Base-by-base conservation (phyloP, 1,284 basidiomycete species). In the Ustilago tritici region DNA sequence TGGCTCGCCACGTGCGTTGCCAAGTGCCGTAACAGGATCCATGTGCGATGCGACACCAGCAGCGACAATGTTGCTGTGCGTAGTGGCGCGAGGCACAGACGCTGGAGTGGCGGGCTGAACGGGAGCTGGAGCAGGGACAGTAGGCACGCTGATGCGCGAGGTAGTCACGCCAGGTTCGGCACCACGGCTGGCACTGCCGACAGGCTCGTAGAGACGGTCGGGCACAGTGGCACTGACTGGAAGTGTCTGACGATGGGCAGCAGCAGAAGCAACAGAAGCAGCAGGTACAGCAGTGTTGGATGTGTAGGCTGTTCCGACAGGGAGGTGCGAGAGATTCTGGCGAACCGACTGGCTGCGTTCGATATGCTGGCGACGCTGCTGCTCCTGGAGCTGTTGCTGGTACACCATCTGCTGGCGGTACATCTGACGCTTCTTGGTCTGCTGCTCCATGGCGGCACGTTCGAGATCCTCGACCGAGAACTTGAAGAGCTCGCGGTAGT, bases 391-490 rank as follows among this genome's bases (percentile, higher is more conserved):
- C 66, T 80, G 80, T 46, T 84, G 80, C 71, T 85, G 84, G 35
- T 81, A 67, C 31, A 81, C 63, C 84, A 86, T 86, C 79, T 86
- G 84, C 64, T 86, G 84, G 28, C 82, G 75, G 69, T 84, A 85
- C 40, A 77, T 72, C 70, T 85, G 83, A 41, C 84, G 78, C 70
- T 85, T 85, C 76, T 84, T 80, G 38, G 78, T 80, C 76, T 85
- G 84, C 74, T 86, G 84, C 70, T 86, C 84, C 61, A 83, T 76
- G 40, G 84, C 84, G 15, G 84, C 84, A 17, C 78, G 74, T 61
- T 86, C 84, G 14, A 86, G 82, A 31, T 86, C 84, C 53, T 84
- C 78, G 46, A 86, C 84, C 19, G 79, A 81, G 67, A 85, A 86
- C 43, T 72, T 79, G 83, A 86, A 86, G 46, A 86, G 76, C 58